Evolutionary conservation across 2,329 filamentous ascomycete genomes (phyloP).

Genomic region (Geosmithia morbida): DNA sequence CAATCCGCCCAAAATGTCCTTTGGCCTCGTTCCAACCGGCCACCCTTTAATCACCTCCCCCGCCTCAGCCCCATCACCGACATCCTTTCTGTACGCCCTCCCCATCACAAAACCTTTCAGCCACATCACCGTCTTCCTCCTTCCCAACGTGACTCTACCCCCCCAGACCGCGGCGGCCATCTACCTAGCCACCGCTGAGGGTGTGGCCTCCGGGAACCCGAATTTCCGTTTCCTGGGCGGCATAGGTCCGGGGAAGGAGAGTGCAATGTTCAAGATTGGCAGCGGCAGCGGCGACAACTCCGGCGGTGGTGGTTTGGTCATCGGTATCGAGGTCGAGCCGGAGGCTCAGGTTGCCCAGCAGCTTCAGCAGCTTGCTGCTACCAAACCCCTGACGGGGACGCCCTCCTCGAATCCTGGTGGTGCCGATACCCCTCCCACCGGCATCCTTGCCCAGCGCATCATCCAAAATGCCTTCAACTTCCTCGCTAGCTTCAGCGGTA

Average conservation of each 20-base stretch:
- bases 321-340: conserved; percentile 75
- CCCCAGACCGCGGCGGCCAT: conserved; percentile 72
- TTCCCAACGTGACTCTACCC: conserved; percentile 64
- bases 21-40: conserved; percentile 47
- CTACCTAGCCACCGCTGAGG: conserved; percentile 52
- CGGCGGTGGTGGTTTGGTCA: conserved; percentile 39
- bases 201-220: conserved; percentile 23
- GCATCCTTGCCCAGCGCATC: conserved; percentile 77
- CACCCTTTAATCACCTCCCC: conserved; percentile 41
- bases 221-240: conserved; percentile 79
- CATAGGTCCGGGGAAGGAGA: conserved; percentile 80
- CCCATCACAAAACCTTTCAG: conserved; percentile 43
- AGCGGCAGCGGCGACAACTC: conserved; percentile 7
- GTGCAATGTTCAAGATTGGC: conserved; percentile 70
- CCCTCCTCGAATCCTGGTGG: conserved; percentile 4
- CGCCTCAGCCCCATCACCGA: conserved; percentile 34
- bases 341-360: conserved; percentile 56
- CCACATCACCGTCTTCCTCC: conserved; percentile 78
- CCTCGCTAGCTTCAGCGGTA: conserved; percentile 69
- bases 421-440: conserved; percentile 42
- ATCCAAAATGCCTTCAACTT: conserved; percentile 98
- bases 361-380: conserved; percentile 40
- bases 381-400: conserved; percentile 11
- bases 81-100: conserved; percentile 41
- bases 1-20: conserved; percentile 22